Percentiles rank a stretch among this genome's conserved stretches.
Evolutionary conservation across 345 rosid species (phyloP).

Genomic region (Jatropha curcas): DNA sequence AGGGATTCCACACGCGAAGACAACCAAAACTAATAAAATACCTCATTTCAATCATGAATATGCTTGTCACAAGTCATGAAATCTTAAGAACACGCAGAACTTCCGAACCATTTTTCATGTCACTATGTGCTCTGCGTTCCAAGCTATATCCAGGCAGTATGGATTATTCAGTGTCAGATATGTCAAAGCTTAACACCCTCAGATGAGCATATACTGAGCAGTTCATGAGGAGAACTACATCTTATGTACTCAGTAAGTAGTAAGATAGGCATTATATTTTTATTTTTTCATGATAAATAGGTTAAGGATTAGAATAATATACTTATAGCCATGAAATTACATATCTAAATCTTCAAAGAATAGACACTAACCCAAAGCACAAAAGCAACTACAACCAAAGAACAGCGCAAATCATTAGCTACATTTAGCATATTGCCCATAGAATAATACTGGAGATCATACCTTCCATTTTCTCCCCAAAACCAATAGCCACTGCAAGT

Average conservation of each 20-base stretch:
- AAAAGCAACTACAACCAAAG: background rate
- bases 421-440: background rate
- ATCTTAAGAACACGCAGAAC: no score
- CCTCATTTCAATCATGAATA: no score
- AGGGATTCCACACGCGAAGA: background rate
- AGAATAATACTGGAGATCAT: constrained; percentile 6
- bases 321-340: background rate
- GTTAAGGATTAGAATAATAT: background rate
- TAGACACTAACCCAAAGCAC: background rate
- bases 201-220: background rate
- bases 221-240: no score
- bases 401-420: background rate
- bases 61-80: no score
- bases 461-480: constrained; percentile 52
- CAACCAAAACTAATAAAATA: no score
- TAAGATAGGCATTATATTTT: no score
- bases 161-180: background rate
- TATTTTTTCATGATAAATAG: background rate
- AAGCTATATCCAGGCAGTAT: background rate
- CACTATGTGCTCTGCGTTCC: background rate
- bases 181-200: no score
- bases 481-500: constrained; percentile 44
- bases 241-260: no score
- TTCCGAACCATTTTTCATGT: no score
- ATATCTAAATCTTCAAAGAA: background rate